These are phyloP conservation scores for Anthoceros angustus DNA, from an alignment of 225 moss, liverwort and hornwort genomes.

Conservation along the genomic window DNA sequence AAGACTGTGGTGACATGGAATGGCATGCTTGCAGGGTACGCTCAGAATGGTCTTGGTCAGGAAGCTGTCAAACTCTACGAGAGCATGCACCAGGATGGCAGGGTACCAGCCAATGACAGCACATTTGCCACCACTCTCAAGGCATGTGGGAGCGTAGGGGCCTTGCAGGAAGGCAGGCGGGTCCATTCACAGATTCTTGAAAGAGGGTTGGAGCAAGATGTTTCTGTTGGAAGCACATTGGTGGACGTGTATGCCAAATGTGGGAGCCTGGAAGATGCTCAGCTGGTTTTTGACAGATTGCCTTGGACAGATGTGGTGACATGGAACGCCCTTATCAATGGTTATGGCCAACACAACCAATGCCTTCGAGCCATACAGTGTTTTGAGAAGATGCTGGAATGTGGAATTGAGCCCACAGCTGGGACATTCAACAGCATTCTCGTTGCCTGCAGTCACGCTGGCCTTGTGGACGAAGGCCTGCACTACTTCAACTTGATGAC, in stretches of 20 bases:
- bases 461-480: neutral
- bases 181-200: neutral
- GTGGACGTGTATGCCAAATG: slow-evolving; percentile 1
- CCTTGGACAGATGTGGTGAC: neutral
- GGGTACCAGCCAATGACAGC: neutral
- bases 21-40: neutral
- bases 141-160: neutral
- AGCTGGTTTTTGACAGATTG: neutral
- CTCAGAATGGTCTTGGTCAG: neutral
- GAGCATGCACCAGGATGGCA: neutral
- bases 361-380: neutral
- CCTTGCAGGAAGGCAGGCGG: neutral
- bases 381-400: neutral
- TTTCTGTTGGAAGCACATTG: neutral
- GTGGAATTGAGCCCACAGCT: neutral
- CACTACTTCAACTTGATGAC: neutral
- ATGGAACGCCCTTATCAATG: slow-evolving; percentile 1
- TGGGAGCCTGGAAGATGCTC: neutral
- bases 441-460: neutral
- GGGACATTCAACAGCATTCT: neutral
- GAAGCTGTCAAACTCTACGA: neutral
- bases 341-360: neutral
- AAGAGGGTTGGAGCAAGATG: neutral
- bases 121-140: neutral
- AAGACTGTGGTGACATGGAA: neutral